Conservation (phyloP, 106 monocot genomes). For the Apostasia ramifera region DNA sequence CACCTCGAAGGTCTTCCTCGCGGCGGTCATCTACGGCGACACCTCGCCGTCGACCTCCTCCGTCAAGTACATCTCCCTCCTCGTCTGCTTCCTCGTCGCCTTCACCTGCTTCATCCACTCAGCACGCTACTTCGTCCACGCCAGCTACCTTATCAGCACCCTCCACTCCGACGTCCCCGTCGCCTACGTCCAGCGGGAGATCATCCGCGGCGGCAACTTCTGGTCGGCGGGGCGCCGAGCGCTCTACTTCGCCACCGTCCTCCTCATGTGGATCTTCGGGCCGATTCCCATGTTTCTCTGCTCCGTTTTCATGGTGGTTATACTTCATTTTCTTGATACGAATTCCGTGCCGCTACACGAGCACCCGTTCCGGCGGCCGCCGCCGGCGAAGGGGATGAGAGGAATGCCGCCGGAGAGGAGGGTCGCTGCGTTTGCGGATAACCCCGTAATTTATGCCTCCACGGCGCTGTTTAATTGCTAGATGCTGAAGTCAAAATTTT, state of each 20-base stretch:
- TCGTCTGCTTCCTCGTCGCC: conserved; percentile 55
- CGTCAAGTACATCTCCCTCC: conserved; percentile 63
- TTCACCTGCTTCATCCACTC: conserved; percentile 81
- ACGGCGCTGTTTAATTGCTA: too few relatives aligned
- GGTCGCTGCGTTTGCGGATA: too few relatives aligned
- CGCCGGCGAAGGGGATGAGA: background rate
- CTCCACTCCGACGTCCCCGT: conserved; percentile 59
- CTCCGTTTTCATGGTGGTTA: conserved; percentile 42
- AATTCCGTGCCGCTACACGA: conserved; percentile 51
- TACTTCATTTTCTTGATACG: conserved; percentile 44
- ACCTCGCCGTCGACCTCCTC: conserved; percentile 35
- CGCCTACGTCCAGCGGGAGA: conserved; percentile 45
- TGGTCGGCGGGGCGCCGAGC: conserved; percentile 58
- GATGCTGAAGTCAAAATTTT: too few relatives aligned
- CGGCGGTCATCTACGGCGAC: conserved; percentile 52
- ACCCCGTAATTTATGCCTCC: too few relatives aligned
- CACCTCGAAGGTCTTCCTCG: conserved; percentile 40
- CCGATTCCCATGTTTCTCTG: conserved; percentile 68
- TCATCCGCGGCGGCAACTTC: conserved; percentile 56
- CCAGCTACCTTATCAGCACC: conserved; percentile 62
- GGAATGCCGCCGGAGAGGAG: too few relatives aligned
- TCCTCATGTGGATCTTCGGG: conserved; percentile 77
- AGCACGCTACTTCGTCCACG: conserved; percentile 61
- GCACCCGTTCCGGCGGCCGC: background rate
- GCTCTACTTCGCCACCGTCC: conserved; percentile 54